phyloP scores from a whole-genome alignment of 345 rosid genomes.

The Pugionium cornutum region DNA sequence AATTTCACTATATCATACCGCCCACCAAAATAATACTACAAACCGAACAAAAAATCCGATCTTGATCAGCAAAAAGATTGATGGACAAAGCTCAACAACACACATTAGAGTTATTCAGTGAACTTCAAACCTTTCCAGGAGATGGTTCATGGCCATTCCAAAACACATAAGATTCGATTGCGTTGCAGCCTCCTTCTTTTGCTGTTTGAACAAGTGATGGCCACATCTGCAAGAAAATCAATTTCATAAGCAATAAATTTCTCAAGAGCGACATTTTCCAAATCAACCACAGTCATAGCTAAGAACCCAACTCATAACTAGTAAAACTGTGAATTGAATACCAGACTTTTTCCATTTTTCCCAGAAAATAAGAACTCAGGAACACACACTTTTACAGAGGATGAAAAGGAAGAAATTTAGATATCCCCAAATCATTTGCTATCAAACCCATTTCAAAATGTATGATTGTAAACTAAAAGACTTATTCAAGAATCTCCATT shows the following conservation, averaged over 20 bases:
- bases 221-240: slow-evolving; percentile 66
- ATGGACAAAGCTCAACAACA: slow-evolving; percentile 1
- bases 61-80: neutral
- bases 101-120: neutral
- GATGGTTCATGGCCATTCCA: slow-evolving; percentile 94
- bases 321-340: neutral
- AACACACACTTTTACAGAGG: neutral
- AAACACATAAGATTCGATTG: slow-evolving; percentile 84
- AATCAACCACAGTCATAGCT: slow-evolving; percentile 6
- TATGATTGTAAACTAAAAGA: neutral
- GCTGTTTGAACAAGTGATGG: slow-evolving; percentile 80
- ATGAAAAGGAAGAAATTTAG: neutral
- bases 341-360: neutral
- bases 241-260: neutral
- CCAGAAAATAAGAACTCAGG: neutral
- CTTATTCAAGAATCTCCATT: neutral
- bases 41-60: neutral
- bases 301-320: slow-evolving; percentile 7
- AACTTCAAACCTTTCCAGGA: slow-evolving; percentile 59
- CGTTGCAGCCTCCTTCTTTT: slow-evolving; percentile 85
- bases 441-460: slow-evolving; percentile 14
- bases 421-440: slow-evolving; percentile 4
- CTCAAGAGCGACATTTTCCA: neutral
- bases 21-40: slow-evolving; percentile 75
- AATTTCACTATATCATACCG: slow-evolving; percentile 89